Conservation (phyloP, 2,329 filamentous ascomycete species). For the Sporothrix dimorphospora region DNA sequence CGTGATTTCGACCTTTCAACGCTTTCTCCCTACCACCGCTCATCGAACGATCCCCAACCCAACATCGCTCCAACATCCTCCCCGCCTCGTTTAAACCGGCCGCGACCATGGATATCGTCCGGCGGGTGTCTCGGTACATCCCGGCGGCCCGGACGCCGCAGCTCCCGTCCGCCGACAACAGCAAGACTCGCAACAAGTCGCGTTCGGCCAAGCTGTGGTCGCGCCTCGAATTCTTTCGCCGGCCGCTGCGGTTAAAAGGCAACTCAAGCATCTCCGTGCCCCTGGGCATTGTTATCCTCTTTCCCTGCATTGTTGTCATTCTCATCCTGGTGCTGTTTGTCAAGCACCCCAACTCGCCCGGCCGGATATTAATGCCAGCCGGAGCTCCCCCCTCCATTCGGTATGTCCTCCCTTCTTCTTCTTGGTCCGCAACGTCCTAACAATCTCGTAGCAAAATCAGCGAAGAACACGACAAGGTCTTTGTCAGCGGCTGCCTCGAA, state of each 20-base stretch:
- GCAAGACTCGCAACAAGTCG: conserved; percentile 49
- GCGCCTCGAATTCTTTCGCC: conserved; percentile 77
- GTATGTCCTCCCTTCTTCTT: conserved; percentile 54
- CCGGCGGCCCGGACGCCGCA: conserved; percentile 47
- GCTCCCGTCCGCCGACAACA: conserved; percentile 57
- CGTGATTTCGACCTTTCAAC: background rate
- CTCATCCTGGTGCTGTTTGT: conserved; percentile 89
- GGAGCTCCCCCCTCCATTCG: conserved; percentile 87
- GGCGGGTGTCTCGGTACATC: conserved; percentile 57
- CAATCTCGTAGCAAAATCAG: conserved; percentile 76
- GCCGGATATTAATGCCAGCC: conserved; percentile 82
- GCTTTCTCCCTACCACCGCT: background rate
- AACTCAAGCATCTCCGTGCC: conserved; percentile 94
- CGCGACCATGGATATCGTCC: conserved; percentile 59
- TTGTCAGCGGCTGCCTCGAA: conserved; percentile 85
- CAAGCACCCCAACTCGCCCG: conserved; percentile 80
- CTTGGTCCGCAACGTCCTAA: background rate
- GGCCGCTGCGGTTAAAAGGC: conserved; percentile 84
- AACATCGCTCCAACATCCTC: background rate
- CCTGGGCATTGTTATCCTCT: conserved; percentile 87
- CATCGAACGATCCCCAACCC: background rate
- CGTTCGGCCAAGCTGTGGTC: conserved; percentile 48
- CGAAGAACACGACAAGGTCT: conserved; percentile 96
- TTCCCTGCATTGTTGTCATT: conserved; percentile 87
- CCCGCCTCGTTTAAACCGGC: background rate